Percentiles rank a stretch among this genome's conserved stretches.
Conservation (phyloP, 2,329 filamentous ascomycete genomes). For the Rosellinia necatrix region DNA sequence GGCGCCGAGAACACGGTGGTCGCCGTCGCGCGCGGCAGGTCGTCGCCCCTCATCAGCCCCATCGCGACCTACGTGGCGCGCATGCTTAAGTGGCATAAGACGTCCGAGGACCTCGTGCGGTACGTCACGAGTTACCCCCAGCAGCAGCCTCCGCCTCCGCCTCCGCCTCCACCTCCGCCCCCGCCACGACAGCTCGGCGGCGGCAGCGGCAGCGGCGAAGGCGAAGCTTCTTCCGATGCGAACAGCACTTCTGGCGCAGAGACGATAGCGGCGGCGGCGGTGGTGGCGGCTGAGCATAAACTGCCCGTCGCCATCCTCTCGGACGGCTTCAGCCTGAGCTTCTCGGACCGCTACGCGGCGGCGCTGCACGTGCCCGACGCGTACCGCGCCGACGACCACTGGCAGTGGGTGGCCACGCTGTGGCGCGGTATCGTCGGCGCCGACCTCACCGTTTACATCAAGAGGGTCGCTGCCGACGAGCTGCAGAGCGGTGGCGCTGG, state of each 20-base stretch:
- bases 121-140: constrained; percentile 49
- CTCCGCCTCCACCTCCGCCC: constrained; percentile 11
- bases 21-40: constrained; percentile 2
- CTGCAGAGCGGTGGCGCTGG: constrained; percentile 14
- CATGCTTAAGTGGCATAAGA: constrained; percentile 75
- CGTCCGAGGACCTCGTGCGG: constrained; percentile 70
- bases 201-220: background rate
- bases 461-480: constrained; percentile 37
- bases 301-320: constrained; percentile 77
- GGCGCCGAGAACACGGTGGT: background rate
- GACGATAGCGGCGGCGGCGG: background rate
- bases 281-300: constrained; percentile 28
- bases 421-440: constrained; percentile 87
- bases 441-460: constrained; percentile 76
- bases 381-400: constrained; percentile 86
- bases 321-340: constrained; percentile 77
- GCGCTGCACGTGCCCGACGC: constrained; percentile 75
- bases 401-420: constrained; percentile 95
- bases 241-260: too few species aligned
- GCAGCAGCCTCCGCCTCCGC: constrained; percentile 20
- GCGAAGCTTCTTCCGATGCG: too few species aligned
- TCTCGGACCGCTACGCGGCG: constrained; percentile 76
- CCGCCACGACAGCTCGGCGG: constrained; percentile 6
- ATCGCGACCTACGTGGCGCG: constrained; percentile 67
- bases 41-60: constrained; percentile 42